These are phyloP conservation scores for Agaricus subrufescens DNA, from an alignment of 768 basidiomycete species.

Conservation along the genomic window DNA sequence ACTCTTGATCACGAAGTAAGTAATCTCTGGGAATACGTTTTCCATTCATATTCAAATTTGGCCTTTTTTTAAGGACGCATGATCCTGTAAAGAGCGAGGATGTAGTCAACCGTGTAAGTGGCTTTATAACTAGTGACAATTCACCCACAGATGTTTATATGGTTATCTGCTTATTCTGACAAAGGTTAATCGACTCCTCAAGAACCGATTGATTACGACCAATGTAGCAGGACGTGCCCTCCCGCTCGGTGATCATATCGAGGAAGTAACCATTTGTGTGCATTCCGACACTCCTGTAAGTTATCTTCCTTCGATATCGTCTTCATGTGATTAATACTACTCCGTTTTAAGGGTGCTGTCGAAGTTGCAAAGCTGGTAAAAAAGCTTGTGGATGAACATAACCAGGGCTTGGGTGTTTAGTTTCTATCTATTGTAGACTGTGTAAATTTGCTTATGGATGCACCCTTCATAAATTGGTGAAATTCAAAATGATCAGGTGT, in stretches of 20 bases:
- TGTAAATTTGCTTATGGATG: too few relatives aligned
- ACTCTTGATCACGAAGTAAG: conserved; percentile 55
- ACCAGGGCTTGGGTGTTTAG: conserved; percentile 15
- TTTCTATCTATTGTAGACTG: too few relatives aligned
- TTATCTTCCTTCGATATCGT: conserved; percentile 8
- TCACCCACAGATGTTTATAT: neutral
- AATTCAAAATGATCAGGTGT: too few relatives aligned
- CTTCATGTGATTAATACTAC: neutral
- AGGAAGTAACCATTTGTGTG: conserved; percentile 57
- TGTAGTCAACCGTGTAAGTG: conserved; percentile 39
- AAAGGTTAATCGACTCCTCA: conserved; percentile 42
- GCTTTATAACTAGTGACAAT: too few relatives aligned
- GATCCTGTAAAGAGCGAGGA: conserved; percentile 37
- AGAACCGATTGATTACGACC: conserved; percentile 43
- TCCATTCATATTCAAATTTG: neutral
- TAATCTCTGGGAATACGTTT: neutral
- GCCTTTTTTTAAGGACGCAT: conserved; percentile 36
- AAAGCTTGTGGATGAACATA: conserved; percentile 50
- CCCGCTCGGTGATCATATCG: conserved; percentile 37
- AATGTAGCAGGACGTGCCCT: conserved; percentile 29
- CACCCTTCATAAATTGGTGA: too few relatives aligned
- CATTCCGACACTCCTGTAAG: conserved; percentile 63
- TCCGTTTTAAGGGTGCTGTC: conserved; percentile 40
- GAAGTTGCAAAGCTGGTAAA: conserved; percentile 50
- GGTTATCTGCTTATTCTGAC: neutral